These are phyloP conservation scores for Daldinia bambusicola DNA, from an alignment of 495 filamentous ascomycete species.

Conservation along the genomic window DNA sequence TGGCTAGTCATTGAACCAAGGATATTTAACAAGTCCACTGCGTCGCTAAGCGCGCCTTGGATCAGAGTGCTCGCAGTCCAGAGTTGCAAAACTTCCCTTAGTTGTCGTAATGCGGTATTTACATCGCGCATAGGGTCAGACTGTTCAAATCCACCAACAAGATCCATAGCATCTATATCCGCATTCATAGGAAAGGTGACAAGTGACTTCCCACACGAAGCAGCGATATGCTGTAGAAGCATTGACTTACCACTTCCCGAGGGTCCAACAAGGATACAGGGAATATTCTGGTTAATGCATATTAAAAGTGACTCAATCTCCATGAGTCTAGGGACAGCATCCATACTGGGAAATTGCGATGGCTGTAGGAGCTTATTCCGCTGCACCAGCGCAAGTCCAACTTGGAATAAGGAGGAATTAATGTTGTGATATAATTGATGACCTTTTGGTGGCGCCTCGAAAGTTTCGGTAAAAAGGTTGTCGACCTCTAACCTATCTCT, in stretches of 20 bases:
- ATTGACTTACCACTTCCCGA: slow-evolving; percentile 88
- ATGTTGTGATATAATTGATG: slow-evolving; percentile 74
- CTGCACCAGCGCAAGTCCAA: slow-evolving; percentile 77
- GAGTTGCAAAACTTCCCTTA: slow-evolving; percentile 65
- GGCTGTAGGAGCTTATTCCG: slow-evolving; percentile 68
- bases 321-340: slow-evolving; percentile 67
- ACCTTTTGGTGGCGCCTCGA: slow-evolving; percentile 51
- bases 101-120: slow-evolving; percentile 62
- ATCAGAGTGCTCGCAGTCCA: slow-evolving; percentile 64
- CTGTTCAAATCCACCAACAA: slow-evolving; percentile 97
- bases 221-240: slow-evolving; percentile 81
- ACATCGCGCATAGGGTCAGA: slow-evolving; percentile 78
- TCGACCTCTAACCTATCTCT: slow-evolving; percentile 72
- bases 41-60: slow-evolving; percentile 53
- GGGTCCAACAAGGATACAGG: slow-evolving; percentile 86
- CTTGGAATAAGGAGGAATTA: slow-evolving; percentile 66
- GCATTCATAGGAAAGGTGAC: slow-evolving; percentile 86
- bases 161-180: slow-evolving; percentile 95
- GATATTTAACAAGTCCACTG: slow-evolving; percentile 55
- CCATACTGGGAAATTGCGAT: slow-evolving; percentile 63
- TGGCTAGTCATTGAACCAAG: slow-evolving; percentile 46
- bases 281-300: slow-evolving; percentile 85
- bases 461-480: slow-evolving; percentile 65
- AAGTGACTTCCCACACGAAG: slow-evolving; percentile 74
- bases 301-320: slow-evolving; percentile 87